These are phyloP conservation scores for Sporothrix sp. DNA, from an alignment of 2,329 filamentous ascomycete genomes.

Conservation along the genomic window DNA sequence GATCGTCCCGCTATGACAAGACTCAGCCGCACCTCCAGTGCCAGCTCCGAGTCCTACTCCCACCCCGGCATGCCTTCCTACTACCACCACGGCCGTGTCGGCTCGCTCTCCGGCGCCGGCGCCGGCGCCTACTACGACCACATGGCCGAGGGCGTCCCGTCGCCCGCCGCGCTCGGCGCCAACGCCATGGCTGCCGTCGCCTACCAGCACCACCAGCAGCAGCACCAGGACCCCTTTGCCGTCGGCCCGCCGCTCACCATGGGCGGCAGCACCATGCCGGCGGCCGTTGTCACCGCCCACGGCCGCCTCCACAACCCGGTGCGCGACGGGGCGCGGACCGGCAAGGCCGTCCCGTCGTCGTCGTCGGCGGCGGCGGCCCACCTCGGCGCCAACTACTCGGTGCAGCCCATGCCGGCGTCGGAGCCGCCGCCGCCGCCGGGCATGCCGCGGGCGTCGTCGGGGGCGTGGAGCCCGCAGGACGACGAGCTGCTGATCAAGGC, in stretches of 20 bases:
- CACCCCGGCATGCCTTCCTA: slow-evolving; percentile 24
- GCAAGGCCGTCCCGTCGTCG: not conserved
- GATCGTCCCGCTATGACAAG: slow-evolving; percentile 21
- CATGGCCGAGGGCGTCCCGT: slow-evolving; percentile 19
- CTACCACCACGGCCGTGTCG: slow-evolving; percentile 22
- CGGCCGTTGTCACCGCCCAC: not conserved
- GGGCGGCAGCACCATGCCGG: not conserved
- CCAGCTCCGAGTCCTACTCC: slow-evolving; percentile 21
- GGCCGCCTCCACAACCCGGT: not conserved
- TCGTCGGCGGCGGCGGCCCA: not conserved
- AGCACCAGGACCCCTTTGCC: slow-evolving; percentile 24
- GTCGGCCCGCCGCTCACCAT: slow-evolving; percentile 25
- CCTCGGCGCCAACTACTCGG: not conserved
- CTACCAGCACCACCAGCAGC: not conserved
- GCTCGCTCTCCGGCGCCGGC: slow-evolving; percentile 10
- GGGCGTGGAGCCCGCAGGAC: slow-evolving; percentile 64
- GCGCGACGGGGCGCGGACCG: too few relatives aligned
- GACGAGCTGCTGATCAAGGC: slow-evolving; percentile 65
- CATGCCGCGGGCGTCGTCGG: slow-evolving; percentile 35
- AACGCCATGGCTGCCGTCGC: slow-evolving; percentile 16
- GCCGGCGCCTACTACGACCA: slow-evolving; percentile 24
- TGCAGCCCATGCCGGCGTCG: not conserved
- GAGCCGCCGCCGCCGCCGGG: slow-evolving; percentile 19
- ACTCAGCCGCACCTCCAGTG: slow-evolving; percentile 22
- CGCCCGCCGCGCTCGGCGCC: slow-evolving; percentile 13